Conservation (phyloP, 2,329 filamentous ascomycete genomes). For the Trichoderma harzianum region DNA sequence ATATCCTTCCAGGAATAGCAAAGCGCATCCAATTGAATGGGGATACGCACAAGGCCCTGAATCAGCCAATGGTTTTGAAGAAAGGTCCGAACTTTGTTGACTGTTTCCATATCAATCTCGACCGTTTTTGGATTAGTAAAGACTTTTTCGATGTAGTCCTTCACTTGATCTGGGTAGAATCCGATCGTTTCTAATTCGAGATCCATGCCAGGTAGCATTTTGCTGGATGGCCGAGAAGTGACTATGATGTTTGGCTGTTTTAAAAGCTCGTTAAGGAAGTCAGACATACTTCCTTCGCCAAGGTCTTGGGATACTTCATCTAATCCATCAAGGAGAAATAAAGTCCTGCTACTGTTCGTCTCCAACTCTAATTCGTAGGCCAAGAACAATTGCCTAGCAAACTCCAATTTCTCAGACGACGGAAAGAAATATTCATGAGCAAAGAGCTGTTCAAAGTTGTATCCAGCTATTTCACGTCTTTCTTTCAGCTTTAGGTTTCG, state of each 20-base stretch:
- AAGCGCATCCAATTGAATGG: constrained; percentile 43
- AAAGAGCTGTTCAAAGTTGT: constrained; percentile 28
- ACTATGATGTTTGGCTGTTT: constrained; percentile 37
- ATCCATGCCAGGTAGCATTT: constrained; percentile 23
- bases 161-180: constrained; percentile 36
- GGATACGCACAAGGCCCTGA: constrained; percentile 39
- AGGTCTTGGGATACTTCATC: constrained; percentile 38
- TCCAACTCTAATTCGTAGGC: constrained; percentile 2
- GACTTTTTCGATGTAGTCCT: constrained; percentile 25
- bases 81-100: constrained; percentile 30
- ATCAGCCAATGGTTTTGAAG: constrained; percentile 33
- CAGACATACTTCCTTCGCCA: constrained; percentile 16
- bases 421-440: constrained; percentile 29
- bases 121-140: background rate
- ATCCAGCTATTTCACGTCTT: constrained; percentile 12
- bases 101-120: background rate
- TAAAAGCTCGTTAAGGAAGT: constrained; percentile 31
- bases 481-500: constrained; percentile 30
- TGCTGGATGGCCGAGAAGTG: constrained; percentile 36
- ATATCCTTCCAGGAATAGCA: constrained; percentile 37
- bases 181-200: constrained; percentile 41
- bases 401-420: background rate
- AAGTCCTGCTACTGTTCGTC: constrained; percentile 23
- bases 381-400: constrained; percentile 22
- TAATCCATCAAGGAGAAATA: constrained; percentile 43